Conservation (phyloP, 148 eudicot species). For the Rhododendron mucronatum region DNA sequence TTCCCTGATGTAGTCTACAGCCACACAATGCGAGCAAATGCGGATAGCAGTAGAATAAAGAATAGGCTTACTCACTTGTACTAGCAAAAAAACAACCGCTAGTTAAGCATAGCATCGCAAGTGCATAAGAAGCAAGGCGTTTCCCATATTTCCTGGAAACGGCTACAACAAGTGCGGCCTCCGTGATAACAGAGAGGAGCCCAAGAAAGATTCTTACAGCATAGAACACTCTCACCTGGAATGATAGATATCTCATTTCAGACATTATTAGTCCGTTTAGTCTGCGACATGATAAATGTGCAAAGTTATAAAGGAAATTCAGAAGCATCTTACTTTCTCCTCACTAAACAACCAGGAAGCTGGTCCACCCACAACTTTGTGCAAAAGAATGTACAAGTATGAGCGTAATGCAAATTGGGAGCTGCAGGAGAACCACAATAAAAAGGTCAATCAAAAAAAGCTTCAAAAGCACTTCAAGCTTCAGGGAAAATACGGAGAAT, state of each 20-base stretch:
- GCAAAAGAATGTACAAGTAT: slow-evolving; percentile 76
- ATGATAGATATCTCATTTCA: slow-evolving; percentile 8
- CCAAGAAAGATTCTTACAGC: slow-evolving; percentile 89
- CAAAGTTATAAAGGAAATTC: background rate
- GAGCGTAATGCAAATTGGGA: slow-evolving; percentile 84
- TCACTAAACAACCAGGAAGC: slow-evolving; percentile 66
- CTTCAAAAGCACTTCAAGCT: background rate
- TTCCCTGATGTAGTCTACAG: background rate
- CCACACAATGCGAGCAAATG: background rate
- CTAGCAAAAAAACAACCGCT: slow-evolving; percentile 98
- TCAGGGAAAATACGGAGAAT: background rate
- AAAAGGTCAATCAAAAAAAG: background rate
- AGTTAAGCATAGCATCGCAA: slow-evolving; percentile 86
- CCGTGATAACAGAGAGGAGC: slow-evolving; percentile 70
- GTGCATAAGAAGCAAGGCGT: slow-evolving; percentile 82
- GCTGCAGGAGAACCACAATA: slow-evolving; percentile 36
- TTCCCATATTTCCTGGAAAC: slow-evolving; percentile 92
- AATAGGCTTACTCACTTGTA: slow-evolving; percentile 56
- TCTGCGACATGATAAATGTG: background rate
- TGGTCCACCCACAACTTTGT: slow-evolving; percentile 69
- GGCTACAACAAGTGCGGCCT: slow-evolving; percentile 82
- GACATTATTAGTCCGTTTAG: background rate
- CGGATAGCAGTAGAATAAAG: background rate
- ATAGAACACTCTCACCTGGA: slow-evolving; percentile 87
- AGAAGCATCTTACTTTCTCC: slow-evolving; percentile 61